Evolutionary conservation across 345 rosid genomes (phyloP), one percentile per base, ranked within the genome.

Genomic region (Gossypium australe): DNA sequence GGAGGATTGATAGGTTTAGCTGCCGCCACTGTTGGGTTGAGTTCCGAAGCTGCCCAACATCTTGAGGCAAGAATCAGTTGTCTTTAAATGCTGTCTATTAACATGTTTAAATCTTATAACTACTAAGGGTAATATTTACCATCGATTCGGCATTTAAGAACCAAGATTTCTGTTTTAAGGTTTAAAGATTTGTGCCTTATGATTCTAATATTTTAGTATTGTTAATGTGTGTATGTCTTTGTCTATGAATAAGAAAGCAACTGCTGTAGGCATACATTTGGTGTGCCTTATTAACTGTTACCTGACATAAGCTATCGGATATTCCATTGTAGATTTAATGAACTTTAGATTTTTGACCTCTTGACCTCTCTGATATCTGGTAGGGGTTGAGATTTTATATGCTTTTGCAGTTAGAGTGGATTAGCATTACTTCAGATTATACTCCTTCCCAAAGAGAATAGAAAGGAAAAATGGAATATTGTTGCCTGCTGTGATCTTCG

Each of bases 1-100:
- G 99, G 99, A 70, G 98, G 99, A 70, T 86, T 96, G 80, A 93
- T 96, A 81, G 98, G 97, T 59, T 80, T 96, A 67, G 99, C 99
- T 74, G 99, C 99, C 65, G 97, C 89, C 12, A 96, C 99, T 1
- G 98, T 96, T 71, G 99, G 94, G 78, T 84, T 96, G 87, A 86
- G 90, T 79, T 22, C 81, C 4, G 97, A 93, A 83, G 99, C 99
- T 17, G 86, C 97, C 53, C 98, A 90, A 77, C 93, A 93, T 86
- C 97, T 96, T 14, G 98, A 93, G 91, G 98, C 90, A 78, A 76
- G 76, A 18, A 20, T 66, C 24, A 38, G 9, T 45, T 29, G 53
- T 20, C n/a, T 56, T 22, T 13, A 3, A 20, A 58, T 12, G 52
- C 13, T 44, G 11, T 34, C 3, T 60, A 9, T 17, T 70, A 51